Evolutionary conservation across 495 filamentous ascomycete genomes (phyloP).

Genomic region (Aspergillus cristatus): DNA sequence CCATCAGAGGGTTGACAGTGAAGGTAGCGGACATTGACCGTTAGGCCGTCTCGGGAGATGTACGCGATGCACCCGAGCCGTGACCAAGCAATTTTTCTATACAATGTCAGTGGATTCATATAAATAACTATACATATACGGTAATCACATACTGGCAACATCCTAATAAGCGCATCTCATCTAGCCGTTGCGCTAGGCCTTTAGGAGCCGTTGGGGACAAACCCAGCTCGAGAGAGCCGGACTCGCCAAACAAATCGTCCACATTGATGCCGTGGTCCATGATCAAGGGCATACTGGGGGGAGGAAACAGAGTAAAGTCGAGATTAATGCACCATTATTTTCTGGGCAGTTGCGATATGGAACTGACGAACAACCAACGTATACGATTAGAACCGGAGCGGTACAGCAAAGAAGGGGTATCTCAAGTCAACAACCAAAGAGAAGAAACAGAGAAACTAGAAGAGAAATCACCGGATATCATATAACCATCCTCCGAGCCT

Average conservation of each 20-base stretch:
- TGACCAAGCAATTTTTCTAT: conserved; percentile 81
- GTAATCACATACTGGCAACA: conserved; percentile 69
- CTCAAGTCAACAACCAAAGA: background rate
- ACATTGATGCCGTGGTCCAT: conserved; percentile 65
- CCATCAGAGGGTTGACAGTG: conserved; percentile 60
- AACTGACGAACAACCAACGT: background rate
- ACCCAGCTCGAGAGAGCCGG: conserved; percentile 38
- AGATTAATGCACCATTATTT: too few relatives aligned
- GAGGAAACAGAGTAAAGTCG: background rate
- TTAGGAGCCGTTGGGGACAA: conserved; percentile 52
- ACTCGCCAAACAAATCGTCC: conserved; percentile 72
- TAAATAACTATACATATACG: background rate
- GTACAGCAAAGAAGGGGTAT: background rate
- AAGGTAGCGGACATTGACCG: conserved; percentile 62
- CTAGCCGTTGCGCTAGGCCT: conserved; percentile 61
- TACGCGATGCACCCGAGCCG: conserved; percentile 79
- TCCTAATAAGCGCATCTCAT: conserved; percentile 68
- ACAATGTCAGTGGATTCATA: conserved; percentile 11
- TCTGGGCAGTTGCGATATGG: background rate
- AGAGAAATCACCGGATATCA: background rate
- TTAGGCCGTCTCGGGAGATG: conserved; percentile 60
- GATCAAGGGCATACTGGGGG: conserved; percentile 34
- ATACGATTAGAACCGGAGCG: background rate
- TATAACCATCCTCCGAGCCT: background rate
- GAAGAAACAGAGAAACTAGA: background rate